These are phyloP conservation scores for Stellera chamaejasme DNA, from an alignment of 345 rosid genomes.

Conservation along the genomic window DNA sequence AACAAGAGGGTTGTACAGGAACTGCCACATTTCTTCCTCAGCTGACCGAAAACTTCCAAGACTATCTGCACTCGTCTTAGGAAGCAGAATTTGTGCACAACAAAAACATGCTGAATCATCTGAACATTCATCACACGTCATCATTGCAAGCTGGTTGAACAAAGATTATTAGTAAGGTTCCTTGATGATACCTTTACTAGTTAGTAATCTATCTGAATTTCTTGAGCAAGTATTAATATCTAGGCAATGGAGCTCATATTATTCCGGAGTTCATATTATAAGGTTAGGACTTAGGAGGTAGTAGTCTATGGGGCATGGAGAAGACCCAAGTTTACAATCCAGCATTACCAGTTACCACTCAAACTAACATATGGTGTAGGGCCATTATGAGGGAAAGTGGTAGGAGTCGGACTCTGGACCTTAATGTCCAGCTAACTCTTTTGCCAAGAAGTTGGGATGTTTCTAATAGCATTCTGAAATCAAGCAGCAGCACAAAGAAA, in stretches of 20 bases:
- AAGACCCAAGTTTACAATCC: too few species aligned
- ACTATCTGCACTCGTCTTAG: slow-evolving; percentile 11
- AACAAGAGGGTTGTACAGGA: slow-evolving; percentile 8
- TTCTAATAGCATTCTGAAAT: neutral
- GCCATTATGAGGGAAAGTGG: too few species aligned
- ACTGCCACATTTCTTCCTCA: slow-evolving; percentile 19
- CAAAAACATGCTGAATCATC: slow-evolving; percentile 45
- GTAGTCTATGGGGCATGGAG: too few species aligned
- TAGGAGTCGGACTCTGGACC: too few species aligned
- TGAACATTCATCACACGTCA: slow-evolving; percentile 76
- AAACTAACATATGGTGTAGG: too few species aligned
- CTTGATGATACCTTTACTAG: slow-evolving; percentile 11
- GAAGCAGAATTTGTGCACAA: slow-evolving; percentile 25
- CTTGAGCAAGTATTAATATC: neutral
- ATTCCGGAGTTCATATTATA: neutral
- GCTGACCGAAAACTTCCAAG: slow-evolving; percentile 29
- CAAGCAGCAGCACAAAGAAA: too few species aligned
- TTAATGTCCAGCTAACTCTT: too few species aligned
- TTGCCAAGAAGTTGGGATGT: too few species aligned
- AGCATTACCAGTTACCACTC: too few species aligned
- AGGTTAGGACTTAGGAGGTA: too few species aligned
- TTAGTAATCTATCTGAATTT: slow-evolving; percentile 9
- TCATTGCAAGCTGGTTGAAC: slow-evolving; percentile 84
- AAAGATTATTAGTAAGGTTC: slow-evolving; percentile 46
- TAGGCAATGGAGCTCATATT: slow-evolving; percentile 6